Conservation (phyloP, 768 basidiomycete species). For the Lactarius hengduanensis region DNA sequence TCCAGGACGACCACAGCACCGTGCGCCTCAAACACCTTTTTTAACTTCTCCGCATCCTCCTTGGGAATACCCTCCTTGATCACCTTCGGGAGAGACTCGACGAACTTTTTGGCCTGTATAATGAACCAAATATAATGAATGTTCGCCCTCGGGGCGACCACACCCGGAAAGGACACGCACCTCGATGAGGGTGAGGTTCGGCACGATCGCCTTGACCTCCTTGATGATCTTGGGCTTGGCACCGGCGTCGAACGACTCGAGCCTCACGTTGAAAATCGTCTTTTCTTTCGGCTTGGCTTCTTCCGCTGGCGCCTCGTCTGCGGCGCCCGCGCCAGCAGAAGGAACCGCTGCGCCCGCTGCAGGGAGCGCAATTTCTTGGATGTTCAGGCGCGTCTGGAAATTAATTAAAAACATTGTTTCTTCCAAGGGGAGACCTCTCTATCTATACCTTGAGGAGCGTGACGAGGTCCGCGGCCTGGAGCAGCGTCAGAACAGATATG, state of each 20-base stretch:
- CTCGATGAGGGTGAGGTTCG: slow-evolving; percentile 95
- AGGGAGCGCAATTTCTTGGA: slow-evolving; percentile 95
- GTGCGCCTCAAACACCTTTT: slow-evolving; percentile 83
- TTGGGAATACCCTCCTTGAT: slow-evolving; percentile 95
- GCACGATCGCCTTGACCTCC: slow-evolving; percentile 94
- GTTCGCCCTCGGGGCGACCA: background rate
- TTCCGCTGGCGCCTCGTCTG: slow-evolving; percentile 42
- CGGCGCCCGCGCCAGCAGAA: slow-evolving; percentile 59
- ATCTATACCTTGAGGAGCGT: slow-evolving; percentile 79
- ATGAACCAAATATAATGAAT: background rate
- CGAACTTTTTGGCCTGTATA: slow-evolving; percentile 95
- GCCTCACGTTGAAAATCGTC: slow-evolving; percentile 92
- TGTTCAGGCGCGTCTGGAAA: slow-evolving; percentile 84
- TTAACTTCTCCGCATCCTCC: slow-evolving; percentile 96
- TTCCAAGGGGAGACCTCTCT: background rate
- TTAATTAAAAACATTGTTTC: background rate
- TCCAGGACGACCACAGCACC: slow-evolving; percentile 88
- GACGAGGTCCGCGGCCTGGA: slow-evolving; percentile 96
- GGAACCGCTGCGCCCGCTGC: slow-evolving; percentile 63
- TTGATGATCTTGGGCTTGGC: slow-evolving; percentile 96
- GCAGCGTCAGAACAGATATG: slow-evolving; percentile 81
- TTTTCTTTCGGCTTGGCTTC: slow-evolving; percentile 92
- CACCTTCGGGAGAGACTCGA: slow-evolving; percentile 89
- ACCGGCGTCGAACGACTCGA: slow-evolving; percentile 90
- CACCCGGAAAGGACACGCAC: slow-evolving; percentile 46